Evolutionary conservation across 2,329 filamentous ascomycete genomes (phyloP), one percentile per base, ranked within the genome.

Genomic region (Cladosporium colombiae): DNA sequence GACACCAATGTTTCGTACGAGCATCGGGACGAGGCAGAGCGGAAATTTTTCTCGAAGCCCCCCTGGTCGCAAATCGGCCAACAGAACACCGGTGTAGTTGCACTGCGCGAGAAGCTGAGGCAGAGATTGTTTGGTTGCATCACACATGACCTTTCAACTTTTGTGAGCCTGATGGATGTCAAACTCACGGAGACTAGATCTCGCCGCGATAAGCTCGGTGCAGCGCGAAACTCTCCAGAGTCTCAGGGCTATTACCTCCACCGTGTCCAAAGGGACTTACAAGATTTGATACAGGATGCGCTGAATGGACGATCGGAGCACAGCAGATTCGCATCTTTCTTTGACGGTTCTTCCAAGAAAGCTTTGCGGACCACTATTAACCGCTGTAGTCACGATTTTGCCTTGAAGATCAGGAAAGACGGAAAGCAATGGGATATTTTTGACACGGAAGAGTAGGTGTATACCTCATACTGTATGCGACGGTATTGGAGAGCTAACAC

Each of bases 71-170:
- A 44, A 14, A 23, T 59, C 27, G 29, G 37, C 18, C 23, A 23
- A n/a, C 5, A 40, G 29, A 35, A 37, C n/a, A n/a, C n/a, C 14
- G 56, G 56, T n/a, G 27, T 59, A 23, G 35, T n/a, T 40, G 35
- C 56, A 25, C 25, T 59, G 21, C 56, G 56, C 56, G 29, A 59
- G 35, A 59, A 59, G 31, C 35, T 59, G 56, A 59, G 56, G 27
- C 23, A 40, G 35, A 18, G 35, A n/a, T 31, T 59, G n/a, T 44
- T 59, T n/a, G 21, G 21, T 18, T 21, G 29, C 21, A 59, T 44
- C 21, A 23, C 29, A 21, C 21, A 59, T 59, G 56, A 59, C 21
- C 29, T 59, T 23, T 27, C 56, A 16, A 27, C 56, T 21, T 44
- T 59, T n/a, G 21, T 33, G 56, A 37, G 29, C 14, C n/a, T 25